Base-by-base conservation (phyloP, 2,329 filamentous ascomycete species). In the Sporothrix brasiliensis region DNA sequence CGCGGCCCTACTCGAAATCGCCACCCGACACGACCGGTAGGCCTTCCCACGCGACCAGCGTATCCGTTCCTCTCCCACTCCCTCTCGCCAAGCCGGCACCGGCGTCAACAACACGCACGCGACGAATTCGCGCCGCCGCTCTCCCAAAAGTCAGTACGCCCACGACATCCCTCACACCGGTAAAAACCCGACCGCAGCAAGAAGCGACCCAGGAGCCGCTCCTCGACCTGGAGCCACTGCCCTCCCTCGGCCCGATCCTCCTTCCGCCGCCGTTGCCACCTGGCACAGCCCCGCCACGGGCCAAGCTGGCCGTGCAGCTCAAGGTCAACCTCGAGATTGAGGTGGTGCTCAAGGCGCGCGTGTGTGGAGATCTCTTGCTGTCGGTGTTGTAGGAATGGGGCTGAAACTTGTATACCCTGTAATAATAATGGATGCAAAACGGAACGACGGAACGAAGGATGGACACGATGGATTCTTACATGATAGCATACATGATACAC, bases 301-400 rank as follows among this genome's bases (percentile, higher is more conserved):
- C 69, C 72, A 86, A 86, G 52, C 77, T 90, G 78, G 87, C 88
- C 75, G 76, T 91, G 74, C 83, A 85, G 67, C 78, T 91, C 39
- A 88, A 91, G 76, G 80, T 89, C 72, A 91, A 91, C 77, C 78
- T 91, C 71, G 89, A 91, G 74, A 83, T 91, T 68, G 89, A 91
- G 78, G 87, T 91, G 73, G 86, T 89, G 78, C 81, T 91, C 71
- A 91, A 90, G 81, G 89, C 88, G 21, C 87, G 85, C 77, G 89
- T 91, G 68, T 84, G 89, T 74, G 89, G 89, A 73, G 89, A 91
- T 80, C 77, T 92, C 73, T 90, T 88, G 5, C 77, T 91, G 72
- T 86, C 84, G 69, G 81, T 91, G 49, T 66, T 74, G 50, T 73
- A 65, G 21, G 21, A 49, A 11, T n/a, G 14, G 7, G 30, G 34